Evolutionary conservation across 257 asterid species (phyloP).

Genomic region (Haberlea rhodopensis): DNA sequence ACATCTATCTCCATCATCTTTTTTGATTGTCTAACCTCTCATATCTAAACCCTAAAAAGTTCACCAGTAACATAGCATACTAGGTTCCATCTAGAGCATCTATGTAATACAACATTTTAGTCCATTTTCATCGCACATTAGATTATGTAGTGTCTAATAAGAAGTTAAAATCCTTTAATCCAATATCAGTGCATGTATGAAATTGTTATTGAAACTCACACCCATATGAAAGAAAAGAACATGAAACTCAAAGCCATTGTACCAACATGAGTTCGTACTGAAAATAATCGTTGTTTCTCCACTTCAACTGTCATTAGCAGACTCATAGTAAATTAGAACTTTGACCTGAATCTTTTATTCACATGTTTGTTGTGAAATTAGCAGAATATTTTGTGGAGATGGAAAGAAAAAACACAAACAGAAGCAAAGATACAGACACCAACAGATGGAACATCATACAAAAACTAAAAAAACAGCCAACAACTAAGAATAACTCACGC

Average conservation of each 20-base stretch:
- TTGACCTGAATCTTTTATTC: too few relatives aligned
- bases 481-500: not conserved
- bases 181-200: not conserved
- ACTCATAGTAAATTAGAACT: not conserved
- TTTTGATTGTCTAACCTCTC: not conserved
- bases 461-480: not conserved
- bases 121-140: not conserved
- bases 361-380: not conserved
- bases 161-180: not conserved
- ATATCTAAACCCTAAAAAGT: not conserved
- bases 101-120: not conserved
- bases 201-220: not conserved
- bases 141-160: not conserved
- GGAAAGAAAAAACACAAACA: not conserved
- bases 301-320: not conserved
- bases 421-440: not conserved
- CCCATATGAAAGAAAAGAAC: not conserved
- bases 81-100: not conserved
- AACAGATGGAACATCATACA: not conserved
- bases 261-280: not conserved
- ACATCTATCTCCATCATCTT: not conserved
- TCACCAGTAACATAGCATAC: not conserved
- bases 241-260: not conserved
- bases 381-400: not conserved
- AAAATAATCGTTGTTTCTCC: not conserved